phyloP scores from a whole-genome alignment of 805 yeast species.

The Naumovozyma castellii region DNA sequence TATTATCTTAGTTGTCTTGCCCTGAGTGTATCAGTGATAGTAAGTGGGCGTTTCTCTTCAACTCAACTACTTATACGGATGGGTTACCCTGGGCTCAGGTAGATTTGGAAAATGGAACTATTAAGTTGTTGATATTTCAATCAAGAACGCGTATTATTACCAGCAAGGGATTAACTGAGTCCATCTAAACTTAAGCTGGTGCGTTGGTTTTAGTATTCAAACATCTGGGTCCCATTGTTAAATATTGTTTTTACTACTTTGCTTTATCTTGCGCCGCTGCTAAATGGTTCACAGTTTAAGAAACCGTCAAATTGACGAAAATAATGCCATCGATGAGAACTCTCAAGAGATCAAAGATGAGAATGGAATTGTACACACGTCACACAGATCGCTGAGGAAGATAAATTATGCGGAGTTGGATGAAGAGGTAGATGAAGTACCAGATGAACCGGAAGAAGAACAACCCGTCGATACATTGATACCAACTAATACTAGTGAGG shows the following conservation, averaged over 20 bases:
- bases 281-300: constrained; percentile 12
- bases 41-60: too few species aligned
- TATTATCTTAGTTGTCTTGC: background rate
- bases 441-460: constrained; percentile 9
- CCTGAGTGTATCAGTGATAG: too few species aligned
- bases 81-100: too few species aligned
- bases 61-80: too few species aligned
- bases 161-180: too few species aligned
- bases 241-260: too few species aligned
- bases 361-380: constrained; percentile 23
- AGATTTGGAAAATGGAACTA: too few species aligned
- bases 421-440: constrained; percentile 25
- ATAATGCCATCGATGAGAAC: constrained; percentile 9
- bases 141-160: too few species aligned
- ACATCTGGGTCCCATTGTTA: too few species aligned
- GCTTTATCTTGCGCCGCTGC: background rate
- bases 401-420: constrained; percentile 32
- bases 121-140: too few species aligned
- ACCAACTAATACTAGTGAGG: background rate
- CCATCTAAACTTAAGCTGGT: too few species aligned
- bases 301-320: constrained; percentile 5
- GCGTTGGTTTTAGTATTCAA: too few species aligned
- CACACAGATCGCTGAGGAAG: constrained; percentile 28
- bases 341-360: constrained; percentile 20
- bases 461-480: background rate